Conservation (phyloP, 306 rosid genomes). For the Rosa persica region DNA sequence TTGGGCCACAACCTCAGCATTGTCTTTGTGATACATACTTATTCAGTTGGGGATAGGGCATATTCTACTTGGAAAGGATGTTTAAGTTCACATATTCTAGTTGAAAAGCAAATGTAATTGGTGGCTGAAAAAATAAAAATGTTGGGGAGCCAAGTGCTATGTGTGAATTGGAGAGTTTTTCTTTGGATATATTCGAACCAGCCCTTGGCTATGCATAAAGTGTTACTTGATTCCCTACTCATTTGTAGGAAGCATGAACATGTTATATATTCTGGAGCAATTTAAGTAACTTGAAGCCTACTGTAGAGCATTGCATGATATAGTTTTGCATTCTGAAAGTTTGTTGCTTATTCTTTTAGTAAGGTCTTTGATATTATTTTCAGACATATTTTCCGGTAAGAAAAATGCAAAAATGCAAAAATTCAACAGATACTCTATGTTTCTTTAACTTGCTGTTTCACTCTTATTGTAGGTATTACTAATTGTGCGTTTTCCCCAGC, state of each 20-base stretch:
- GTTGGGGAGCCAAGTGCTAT: not conserved
- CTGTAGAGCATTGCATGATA: not conserved
- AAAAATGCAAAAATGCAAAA: slow-evolving; percentile 12
- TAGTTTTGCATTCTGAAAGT: not conserved
- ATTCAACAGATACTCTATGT: not conserved
- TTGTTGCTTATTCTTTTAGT: slow-evolving; percentile 10
- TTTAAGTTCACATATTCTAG: not conserved
- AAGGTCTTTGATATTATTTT: not conserved
- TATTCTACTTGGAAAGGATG: not conserved
- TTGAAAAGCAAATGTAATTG: not conserved
- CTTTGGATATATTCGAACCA: not conserved
- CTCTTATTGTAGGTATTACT: slow-evolving; percentile 60
- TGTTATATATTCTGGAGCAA: not conserved
- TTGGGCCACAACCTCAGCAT: not conserved
- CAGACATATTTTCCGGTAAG: not conserved
- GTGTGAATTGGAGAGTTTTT: not conserved
- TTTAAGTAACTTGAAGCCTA: not conserved
- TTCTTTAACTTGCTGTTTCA: slow-evolving; percentile 17
- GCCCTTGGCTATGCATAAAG: not conserved
- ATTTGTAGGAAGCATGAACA: slow-evolving; percentile 7
- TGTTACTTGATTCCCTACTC: not conserved
- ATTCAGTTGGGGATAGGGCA: not conserved
- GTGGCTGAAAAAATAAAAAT: not conserved
- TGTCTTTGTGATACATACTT: not conserved
- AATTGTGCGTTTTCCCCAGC: slow-evolving; percentile 91